Evolutionary conservation across 768 basidiomycete species (phyloP).

Genomic region (Collybia mongolica): DNA sequence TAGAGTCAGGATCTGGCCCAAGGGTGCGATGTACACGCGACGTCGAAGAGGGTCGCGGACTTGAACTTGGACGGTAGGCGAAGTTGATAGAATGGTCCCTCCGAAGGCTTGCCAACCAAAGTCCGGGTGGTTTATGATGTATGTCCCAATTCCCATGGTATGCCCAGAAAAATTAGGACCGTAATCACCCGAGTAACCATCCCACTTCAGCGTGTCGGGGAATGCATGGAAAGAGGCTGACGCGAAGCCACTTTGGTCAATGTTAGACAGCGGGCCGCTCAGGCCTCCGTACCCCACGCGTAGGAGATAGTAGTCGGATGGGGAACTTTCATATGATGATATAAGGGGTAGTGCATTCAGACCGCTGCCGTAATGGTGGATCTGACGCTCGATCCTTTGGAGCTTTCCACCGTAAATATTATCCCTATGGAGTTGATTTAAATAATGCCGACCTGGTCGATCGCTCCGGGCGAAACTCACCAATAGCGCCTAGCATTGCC

Average conservation of each 20-base stretch:
- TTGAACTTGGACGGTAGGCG: slow-evolving; percentile 41
- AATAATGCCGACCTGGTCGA: neutral
- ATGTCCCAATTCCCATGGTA: slow-evolving; percentile 46
- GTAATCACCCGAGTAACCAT: slow-evolving; percentile 59
- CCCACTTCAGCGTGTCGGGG: slow-evolving; percentile 55
- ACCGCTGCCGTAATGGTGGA: slow-evolving; percentile 59
- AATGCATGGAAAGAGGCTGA: slow-evolving; percentile 62
- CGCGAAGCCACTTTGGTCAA: slow-evolving; percentile 58
- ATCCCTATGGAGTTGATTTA: slow-evolving; percentile 36
- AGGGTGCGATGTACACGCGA: slow-evolving; percentile 49
- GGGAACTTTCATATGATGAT: slow-evolving; percentile 43
- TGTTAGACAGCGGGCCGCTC: slow-evolving; percentile 52
- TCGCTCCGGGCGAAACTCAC: slow-evolving; percentile 24
- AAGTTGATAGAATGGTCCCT: slow-evolving; percentile 41
- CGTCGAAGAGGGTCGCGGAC: slow-evolving; percentile 47
- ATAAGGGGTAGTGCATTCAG: slow-evolving; percentile 56
- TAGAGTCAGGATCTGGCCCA: slow-evolving; percentile 42
- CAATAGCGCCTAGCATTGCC: slow-evolving; percentile 59
- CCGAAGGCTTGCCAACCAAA: slow-evolving; percentile 66
- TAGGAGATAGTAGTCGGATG: slow-evolving; percentile 49
- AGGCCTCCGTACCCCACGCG: slow-evolving; percentile 53
- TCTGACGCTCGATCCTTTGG: slow-evolving; percentile 52
- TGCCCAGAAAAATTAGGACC: slow-evolving; percentile 60
- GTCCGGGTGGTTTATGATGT: slow-evolving; percentile 49
- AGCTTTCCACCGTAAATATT: slow-evolving; percentile 57